A percentile compares a stretch with the other conserved stretches of the same genome.
Conservation (phyloP, 1,284 basidiomycete genomes). For the Malassezia psittaci region DNA sequence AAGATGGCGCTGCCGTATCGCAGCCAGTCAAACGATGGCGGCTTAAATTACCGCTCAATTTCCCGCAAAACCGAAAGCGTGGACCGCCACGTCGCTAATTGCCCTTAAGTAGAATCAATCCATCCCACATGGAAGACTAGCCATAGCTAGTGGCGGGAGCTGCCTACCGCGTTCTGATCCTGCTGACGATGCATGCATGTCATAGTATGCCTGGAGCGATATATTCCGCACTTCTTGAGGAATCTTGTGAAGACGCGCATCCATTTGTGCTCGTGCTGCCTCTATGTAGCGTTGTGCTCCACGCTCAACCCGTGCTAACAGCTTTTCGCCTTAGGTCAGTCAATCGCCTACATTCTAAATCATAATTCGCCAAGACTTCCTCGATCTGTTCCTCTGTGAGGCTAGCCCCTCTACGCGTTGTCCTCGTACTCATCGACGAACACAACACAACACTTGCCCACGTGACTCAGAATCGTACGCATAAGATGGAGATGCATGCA, state of each 20-base stretch:
- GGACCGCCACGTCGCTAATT: slow-evolving; percentile 13
- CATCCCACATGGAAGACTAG: slow-evolving; percentile 10
- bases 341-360: slow-evolving; percentile 13
- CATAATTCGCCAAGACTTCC: slow-evolving; percentile 14
- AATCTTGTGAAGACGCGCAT: slow-evolving; percentile 13
- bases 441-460: slow-evolving; percentile 6
- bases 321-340: slow-evolving; percentile 9
- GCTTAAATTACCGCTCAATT: slow-evolving; percentile 20
- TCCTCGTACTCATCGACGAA: slow-evolving; percentile 3
- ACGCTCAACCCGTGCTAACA: slow-evolving; percentile 9
- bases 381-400: slow-evolving; percentile 11
- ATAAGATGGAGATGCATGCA: too few relatives aligned
- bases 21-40: slow-evolving; percentile 26
- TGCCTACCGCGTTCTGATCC: slow-evolving; percentile 14
- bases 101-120: background rate
- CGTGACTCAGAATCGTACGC: too few relatives aligned
- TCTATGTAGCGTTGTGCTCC: slow-evolving; percentile 8
- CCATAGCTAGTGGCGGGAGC: slow-evolving; percentile 15
- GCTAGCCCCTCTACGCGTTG: background rate
- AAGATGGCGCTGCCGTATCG: slow-evolving; percentile 1
- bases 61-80: slow-evolving; percentile 13
- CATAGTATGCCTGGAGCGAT: slow-evolving; percentile 15
- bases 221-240: slow-evolving; percentile 13
- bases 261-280: slow-evolving; percentile 15
- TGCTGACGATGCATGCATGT: slow-evolving; percentile 15